Percentiles rank a stretch among this genome's conserved stretches.
phyloP scores from a whole-genome alignment of 2,329 filamentous ascomycete genomes.

The Cladosporium colombiae region DNA sequence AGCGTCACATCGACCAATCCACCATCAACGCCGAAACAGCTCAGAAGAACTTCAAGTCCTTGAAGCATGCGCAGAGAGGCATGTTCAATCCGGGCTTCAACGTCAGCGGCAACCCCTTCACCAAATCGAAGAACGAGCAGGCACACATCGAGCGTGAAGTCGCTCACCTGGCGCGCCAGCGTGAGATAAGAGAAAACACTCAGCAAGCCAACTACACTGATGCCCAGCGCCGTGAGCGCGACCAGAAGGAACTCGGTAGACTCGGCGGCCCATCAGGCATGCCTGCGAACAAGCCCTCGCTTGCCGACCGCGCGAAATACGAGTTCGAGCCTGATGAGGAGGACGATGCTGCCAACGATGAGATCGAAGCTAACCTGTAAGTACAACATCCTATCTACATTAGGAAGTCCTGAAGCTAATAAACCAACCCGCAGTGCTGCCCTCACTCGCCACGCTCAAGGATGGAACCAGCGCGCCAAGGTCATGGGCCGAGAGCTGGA shows the following conservation, averaged over 20 bases:
- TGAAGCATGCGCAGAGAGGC: constrained; percentile 82
- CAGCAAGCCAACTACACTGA: constrained; percentile 65
- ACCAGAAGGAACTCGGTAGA: constrained; percentile 60
- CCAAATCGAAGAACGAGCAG: constrained; percentile 58
- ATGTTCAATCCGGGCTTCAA: constrained; percentile 68
- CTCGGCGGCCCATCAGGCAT: constrained; percentile 39
- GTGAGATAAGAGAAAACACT: constrained; percentile 41
- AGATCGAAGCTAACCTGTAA: constrained; percentile 43
- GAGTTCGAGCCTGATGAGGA: constrained; percentile 76
- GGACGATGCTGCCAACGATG: constrained; percentile 62
- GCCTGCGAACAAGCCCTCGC: constrained; percentile 38
- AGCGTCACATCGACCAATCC: constrained; percentile 79
- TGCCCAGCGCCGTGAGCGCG: constrained; percentile 54
- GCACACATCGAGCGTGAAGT: constrained; percentile 23
- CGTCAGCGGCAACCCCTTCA: constrained; percentile 56
- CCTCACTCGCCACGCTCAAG: constrained; percentile 62
- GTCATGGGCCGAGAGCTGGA: constrained; percentile 76
- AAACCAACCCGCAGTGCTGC: constrained; percentile 52
- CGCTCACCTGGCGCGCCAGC: constrained; percentile 12
- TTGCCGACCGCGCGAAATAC: constrained; percentile 69
- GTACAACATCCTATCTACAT: constrained; percentile 15
- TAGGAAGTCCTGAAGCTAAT: not conserved
- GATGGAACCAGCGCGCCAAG: constrained; percentile 71
- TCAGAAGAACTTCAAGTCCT: constrained; percentile 71
- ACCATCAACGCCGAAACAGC: constrained; percentile 43